Evolutionary conservation across 441 rosid genomes (phyloP).

Genomic region (Erysimum cheiri): DNA sequence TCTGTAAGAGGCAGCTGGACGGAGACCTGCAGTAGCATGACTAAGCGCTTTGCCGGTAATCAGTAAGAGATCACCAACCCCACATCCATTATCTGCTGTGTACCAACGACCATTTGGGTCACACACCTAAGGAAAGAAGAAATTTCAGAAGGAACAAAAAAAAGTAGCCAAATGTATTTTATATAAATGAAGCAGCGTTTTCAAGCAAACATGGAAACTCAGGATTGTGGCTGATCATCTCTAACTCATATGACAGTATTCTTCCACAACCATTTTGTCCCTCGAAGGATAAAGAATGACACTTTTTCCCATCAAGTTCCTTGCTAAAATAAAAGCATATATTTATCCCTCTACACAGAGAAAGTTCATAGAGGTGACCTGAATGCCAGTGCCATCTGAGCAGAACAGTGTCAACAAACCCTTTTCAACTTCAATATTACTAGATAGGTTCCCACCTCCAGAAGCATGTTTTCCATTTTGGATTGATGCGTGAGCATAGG

Average conservation of each 20-base stretch:
- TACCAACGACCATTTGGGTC: constrained; percentile 97
- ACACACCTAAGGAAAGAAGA: constrained; percentile 68
- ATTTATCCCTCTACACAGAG: constrained; percentile 18
- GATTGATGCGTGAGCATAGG: constrained; percentile 63
- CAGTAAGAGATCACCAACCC: constrained; percentile 79
- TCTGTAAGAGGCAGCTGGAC: constrained; percentile 82
- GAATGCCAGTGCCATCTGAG: constrained; percentile 79
- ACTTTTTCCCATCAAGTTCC: constrained; percentile 24
- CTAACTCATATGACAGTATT: constrained; percentile 21
- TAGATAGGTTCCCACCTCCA: constrained; percentile 69
- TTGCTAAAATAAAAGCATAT: constrained; percentile 1
- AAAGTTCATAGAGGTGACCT: constrained; percentile 54
- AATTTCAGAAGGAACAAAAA: constrained; percentile 21
- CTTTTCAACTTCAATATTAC: constrained; percentile 82
- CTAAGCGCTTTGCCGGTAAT: constrained; percentile 97
- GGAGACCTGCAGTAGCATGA: constrained; percentile 95
- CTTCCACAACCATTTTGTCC: constrained; percentile 24
- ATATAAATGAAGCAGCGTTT: not conserved
- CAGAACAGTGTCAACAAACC: constrained; percentile 87
- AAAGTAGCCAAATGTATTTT: constrained; percentile 9
- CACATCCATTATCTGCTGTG: constrained; percentile 78
- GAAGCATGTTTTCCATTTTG: constrained; percentile 78
- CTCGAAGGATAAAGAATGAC: constrained; percentile 11
- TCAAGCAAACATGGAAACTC: constrained; percentile 24
- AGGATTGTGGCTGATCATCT: constrained; percentile 30